Percentiles rank a stretch among this genome's conserved stretches.
Evolutionary conservation across 371 early-diverging fungal genomes (phyloP).

Genomic region (Mortierella sp.): DNA sequence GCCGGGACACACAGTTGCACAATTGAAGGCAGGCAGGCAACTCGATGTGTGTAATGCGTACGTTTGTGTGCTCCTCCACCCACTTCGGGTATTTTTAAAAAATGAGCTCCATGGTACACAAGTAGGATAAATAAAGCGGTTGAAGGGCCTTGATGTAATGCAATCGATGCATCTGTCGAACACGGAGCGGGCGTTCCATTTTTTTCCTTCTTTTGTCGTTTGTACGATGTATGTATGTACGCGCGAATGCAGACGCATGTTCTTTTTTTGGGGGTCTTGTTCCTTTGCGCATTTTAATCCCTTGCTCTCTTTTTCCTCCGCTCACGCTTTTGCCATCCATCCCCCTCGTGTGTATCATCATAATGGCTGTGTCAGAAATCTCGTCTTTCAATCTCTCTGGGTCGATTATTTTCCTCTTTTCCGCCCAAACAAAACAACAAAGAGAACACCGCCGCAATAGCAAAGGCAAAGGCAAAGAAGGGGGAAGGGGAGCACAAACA

Average conservation of each 20-base stretch:
- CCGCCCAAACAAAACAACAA: not conserved
- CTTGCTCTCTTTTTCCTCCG: not conserved
- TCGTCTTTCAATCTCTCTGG: not conserved
- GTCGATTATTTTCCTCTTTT: conserved; percentile 15
- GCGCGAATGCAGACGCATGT: too few relatives aligned
- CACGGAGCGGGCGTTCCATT: not conserved
- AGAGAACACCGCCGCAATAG: conserved; percentile 12
- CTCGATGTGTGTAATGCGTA: not conserved
- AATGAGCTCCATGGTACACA: not conserved
- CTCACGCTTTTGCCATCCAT: not conserved
- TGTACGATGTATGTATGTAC: too few relatives aligned
- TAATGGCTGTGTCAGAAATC: conserved; percentile 13
- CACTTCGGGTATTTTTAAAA: conserved; percentile 1
- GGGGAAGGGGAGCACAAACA: not conserved
- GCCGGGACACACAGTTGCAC: not conserved
- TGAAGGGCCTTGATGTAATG: conserved; percentile 4
- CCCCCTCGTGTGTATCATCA: not conserved
- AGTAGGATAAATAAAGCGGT: not conserved
- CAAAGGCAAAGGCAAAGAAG: not conserved
- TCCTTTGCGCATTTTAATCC: not conserved
- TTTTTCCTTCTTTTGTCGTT: not conserved
- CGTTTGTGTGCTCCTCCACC: not conserved
- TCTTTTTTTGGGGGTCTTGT: too few relatives aligned
- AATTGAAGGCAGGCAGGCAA: not conserved
- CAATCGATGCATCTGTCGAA: not conserved